Percentiles rank a stretch among this genome's conserved stretches.
These are phyloP conservation scores for Blastomyces parvus DNA, from an alignment of 2,329 filamentous ascomycete genomes.

Conservation along the genomic window DNA sequence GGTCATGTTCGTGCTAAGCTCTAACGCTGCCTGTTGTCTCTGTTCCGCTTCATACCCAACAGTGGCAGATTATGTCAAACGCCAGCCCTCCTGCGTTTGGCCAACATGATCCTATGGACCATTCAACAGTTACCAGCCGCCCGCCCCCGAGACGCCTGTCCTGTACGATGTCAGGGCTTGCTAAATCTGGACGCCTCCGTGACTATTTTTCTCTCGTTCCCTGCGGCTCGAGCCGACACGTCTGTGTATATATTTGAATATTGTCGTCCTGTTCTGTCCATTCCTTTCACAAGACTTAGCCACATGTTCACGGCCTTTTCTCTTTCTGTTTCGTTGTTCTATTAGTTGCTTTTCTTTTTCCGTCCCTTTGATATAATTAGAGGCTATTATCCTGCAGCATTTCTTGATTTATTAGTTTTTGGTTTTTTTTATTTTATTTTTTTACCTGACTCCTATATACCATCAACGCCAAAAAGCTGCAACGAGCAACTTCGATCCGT, in stretches of 20 bases:
- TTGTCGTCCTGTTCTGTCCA: neutral
- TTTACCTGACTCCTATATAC: neutral
- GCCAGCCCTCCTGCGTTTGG: neutral
- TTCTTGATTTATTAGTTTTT: conserved; percentile 4
- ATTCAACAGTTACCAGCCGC: conserved; percentile 6
- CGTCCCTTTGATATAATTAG: conserved; percentile 5
- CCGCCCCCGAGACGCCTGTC: conserved; percentile 1
- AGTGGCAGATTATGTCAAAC: neutral
- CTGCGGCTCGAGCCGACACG: neutral
- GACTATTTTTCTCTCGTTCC: conserved; percentile 1
- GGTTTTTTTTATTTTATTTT: neutral
- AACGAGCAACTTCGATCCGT: neutral
- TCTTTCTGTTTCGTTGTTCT: conserved; percentile 6
- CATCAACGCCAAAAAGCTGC: neutral
- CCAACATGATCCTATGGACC: conserved; percentile 3
- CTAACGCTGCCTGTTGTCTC: conserved; percentile 2
- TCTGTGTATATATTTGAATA: conserved; percentile 7
- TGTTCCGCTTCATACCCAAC: conserved; percentile 4
- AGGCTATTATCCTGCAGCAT: conserved; percentile 7
- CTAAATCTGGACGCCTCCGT: conserved; percentile 6
- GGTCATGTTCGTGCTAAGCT: conserved; percentile 5
- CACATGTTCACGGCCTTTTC: conserved; percentile 11
- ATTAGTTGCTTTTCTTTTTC: conserved; percentile 8
- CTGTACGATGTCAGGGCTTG: neutral
- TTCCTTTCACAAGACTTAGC: conserved; percentile 14